Base-by-base conservation (phyloP, 2,329 filamentous ascomycete species). In the Capronia americana region DNA sequence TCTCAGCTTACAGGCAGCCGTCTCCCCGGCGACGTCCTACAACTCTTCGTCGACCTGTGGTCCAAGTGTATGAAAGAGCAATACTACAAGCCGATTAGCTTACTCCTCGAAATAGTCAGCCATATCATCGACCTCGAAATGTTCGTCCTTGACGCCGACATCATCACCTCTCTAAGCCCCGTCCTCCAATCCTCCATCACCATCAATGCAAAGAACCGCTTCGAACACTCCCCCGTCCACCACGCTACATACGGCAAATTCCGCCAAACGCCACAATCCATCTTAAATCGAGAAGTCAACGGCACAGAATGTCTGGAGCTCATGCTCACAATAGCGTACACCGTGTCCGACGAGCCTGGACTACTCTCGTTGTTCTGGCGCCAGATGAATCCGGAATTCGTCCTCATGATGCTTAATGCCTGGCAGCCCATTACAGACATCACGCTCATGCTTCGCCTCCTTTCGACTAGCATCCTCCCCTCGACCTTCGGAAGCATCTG, bases 351-450 rank as follows among this genome's bases (percentile, higher is more conserved):
- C 20, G 69, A 72, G 12, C 23, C 48, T 1, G 76, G 77, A 1
- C 78, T 82, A 1, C 75, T 80, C 24, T 74, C 77, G 20, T 76
- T 73, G 12, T 85, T 89, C 71, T 90, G 87, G 87, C 77, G 78
- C 34, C 75, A 77, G n/a, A 83, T 89, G 64, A 80, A 84, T 12
- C 83, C 83, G 63, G 83, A 84, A 38, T 87, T 87, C 71, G 79
- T 85, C n/a, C 75, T 88, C 34, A 81, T 88, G 74, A 84, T 88
- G 75, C 77, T 89, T 4, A 84, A 85, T 70, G 83, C 82, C 67
- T 82, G 83, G 48, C 86, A 88, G 65, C 84, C 83, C 6, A 77
- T 86, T n/a, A 73, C 77, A 6, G 84, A 88, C 54, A 85, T 89
- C 55, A 79, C 79, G 2, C 74, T 86, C 20, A 84, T 84, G 64